Evolutionary conservation across 139 green algal genomes (phyloP), one percentile per base, ranked within the genome.

Genomic region (Protoeuglena noctilucae): DNA sequence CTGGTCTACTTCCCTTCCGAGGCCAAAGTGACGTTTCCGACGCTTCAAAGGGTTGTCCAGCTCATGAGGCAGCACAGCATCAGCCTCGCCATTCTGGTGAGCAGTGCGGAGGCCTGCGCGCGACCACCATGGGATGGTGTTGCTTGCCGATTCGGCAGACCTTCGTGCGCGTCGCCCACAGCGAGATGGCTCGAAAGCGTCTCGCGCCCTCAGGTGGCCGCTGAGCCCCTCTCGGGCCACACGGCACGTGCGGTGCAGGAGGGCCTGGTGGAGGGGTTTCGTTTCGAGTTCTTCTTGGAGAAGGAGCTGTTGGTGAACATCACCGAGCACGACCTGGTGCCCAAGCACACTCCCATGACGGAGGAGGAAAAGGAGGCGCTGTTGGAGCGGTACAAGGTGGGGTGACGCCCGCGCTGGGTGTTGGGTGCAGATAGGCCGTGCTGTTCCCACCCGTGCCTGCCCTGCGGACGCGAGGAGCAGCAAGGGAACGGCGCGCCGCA

Each of bases 281-380:
- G 34, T 12, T 19, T 43, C 34, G 34, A 43, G 34, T 12, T 43
- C 9, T 43, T 69, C 53, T 61, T 67, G 43, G 66, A 78, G 62
- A 22, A 34, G 27, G 70, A 78, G 62, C 58, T 78, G 4, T 47
- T 78, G 23, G 66, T 78, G 27, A 78, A 78, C 52, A 68, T 78
- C 46, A 73, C 50, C 9, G 31, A 74, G 24, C 70, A 78, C 48
- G 45, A 54, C 41, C 57, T 78, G 12, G 70, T 78, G 1, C 70
- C 70, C 1, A 25, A 60, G 51, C 70, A 78, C 55, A 12, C 65
- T 21, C 28, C 74, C 12, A 47, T 78, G 23, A 59, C 47, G 30
- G 24, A 56, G 28, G 70, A 66, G 40, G 60, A 74, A 46, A 74
- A 73, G 48, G 31, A 58, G 48, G 50, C 41, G 26, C 51, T 78